A percentile compares a stretch with the other conserved stretches of the same genome.
Conservation (phyloP, 148 eudicot species). For the Spergularia marina region DNA sequence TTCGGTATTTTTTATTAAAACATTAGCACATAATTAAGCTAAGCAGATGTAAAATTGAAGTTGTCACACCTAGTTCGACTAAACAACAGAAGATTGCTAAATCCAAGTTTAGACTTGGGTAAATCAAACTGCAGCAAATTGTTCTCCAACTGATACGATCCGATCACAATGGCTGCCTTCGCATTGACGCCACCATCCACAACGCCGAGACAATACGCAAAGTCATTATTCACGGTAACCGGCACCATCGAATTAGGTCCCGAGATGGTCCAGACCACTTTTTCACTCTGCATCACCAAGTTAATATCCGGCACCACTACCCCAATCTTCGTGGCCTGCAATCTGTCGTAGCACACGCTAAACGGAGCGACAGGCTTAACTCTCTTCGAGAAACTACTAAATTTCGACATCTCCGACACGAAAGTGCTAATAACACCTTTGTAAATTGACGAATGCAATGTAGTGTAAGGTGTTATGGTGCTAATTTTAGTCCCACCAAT, state of each 20-base stretch:
- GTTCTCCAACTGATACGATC: conserved; percentile 51
- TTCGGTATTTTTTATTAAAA: too few relatives aligned
- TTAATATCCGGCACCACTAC: conserved; percentile 40
- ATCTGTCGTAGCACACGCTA: conserved; percentile 27
- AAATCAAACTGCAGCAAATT: conserved; percentile 49
- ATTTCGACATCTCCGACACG: conserved; percentile 1
- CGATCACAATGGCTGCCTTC: conserved; percentile 36
- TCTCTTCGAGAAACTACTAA: not conserved
- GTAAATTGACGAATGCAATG: conserved; percentile 36
- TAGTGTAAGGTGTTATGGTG: conserved; percentile 44
- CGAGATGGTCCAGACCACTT: conserved; percentile 39
- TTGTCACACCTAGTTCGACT: conserved; percentile 38
- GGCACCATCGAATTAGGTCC: conserved; percentile 54
- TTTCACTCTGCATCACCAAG: conserved; percentile 38
- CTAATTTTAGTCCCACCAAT: conserved; percentile 50
- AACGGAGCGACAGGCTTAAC: conserved; percentile 38
- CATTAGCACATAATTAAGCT: not conserved
- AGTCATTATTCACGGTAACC: conserved; percentile 17
- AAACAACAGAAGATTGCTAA: conserved; percentile 33
- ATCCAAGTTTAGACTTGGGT: conserved; percentile 34
- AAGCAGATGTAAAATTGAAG: conserved; percentile 34
- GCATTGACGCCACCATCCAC: conserved; percentile 48
- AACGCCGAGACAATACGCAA: conserved; percentile 37
- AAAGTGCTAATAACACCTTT: conserved; percentile 25
- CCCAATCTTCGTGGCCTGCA: conserved; percentile 25